These are phyloP conservation scores for Tuber borchii DNA, from an alignment of 495 filamentous ascomycete species.

Conservation along the genomic window DNA sequence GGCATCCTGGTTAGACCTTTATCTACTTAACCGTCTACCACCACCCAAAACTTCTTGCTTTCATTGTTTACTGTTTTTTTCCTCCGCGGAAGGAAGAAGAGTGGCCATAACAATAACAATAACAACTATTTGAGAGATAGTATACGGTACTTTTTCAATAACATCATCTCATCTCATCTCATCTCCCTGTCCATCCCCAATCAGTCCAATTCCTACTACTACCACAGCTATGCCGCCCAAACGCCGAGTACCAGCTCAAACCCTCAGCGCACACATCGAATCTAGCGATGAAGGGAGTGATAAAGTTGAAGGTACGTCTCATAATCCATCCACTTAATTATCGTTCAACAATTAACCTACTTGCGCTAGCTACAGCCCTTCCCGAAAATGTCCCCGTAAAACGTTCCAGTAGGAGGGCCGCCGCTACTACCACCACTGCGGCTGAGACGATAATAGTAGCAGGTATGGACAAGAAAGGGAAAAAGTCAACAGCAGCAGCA, in stretches of 20 bases:
- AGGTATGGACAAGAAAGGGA: conserved; percentile 7
- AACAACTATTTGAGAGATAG: background rate
- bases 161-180: background rate
- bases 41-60: background rate
- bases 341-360: background rate
- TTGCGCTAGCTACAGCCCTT: conserved; percentile 4
- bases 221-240: conserved; percentile 26
- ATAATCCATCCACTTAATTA: background rate
- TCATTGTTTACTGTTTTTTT: background rate
- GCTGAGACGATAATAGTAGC: background rate
- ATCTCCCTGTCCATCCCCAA: background rate
- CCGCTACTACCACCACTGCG: background rate
- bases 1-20: background rate
- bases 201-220: background rate
- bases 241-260: conserved; percentile 18
- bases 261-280: conserved; percentile 14
- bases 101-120: background rate
- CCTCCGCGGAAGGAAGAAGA: background rate
- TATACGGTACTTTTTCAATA: background rate
- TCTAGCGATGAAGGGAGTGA: conserved; percentile 12
- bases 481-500: background rate
- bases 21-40: background rate
- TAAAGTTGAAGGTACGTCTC: conserved; percentile 18
- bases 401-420: conserved; percentile 4
- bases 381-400: conserved; percentile 16